Conservation (phyloP, 768 basidiomycete genomes). For the Mycena pura region DNA sequence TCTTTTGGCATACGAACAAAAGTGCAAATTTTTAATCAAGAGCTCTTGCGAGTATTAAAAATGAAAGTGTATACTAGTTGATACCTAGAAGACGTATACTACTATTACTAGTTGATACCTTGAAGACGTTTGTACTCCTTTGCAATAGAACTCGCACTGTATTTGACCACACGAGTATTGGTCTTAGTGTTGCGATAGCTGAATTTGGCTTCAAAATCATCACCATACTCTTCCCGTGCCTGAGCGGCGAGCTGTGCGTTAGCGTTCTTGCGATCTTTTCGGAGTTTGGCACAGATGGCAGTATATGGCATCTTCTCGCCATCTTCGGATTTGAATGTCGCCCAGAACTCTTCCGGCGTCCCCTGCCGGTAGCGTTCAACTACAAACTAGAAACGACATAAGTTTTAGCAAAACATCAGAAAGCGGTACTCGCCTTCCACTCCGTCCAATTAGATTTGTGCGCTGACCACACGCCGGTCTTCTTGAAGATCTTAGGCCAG, state of each 20-base stretch:
- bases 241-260: conserved; percentile 14
- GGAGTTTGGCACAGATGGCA: conserved; percentile 17
- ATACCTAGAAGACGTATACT: no score
- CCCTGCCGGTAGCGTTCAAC: conserved; percentile 20
- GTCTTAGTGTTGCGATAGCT: conserved; percentile 24
- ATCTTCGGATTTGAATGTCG: conserved; percentile 14
- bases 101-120: no score
- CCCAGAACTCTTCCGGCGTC: conserved; percentile 26
- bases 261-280: neutral
- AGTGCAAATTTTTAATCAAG: no score
- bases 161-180: conserved; percentile 12
- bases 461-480: conserved; percentile 1
- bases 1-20: no score
- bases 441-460: conserved; percentile 17
- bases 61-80: no score
- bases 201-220: conserved; percentile 20
- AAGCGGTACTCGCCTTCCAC: conserved; percentile 15
- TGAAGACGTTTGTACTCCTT: conserved; percentile 4
- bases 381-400: conserved; percentile 16
- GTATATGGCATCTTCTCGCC: conserved; percentile 22
- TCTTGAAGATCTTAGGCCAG: conserved; percentile 12
- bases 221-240: conserved; percentile 19
- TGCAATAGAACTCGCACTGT: conserved; percentile 18
- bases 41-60: no score
- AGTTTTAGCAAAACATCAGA: neutral